Percentiles rank a stretch among this genome's conserved stretches.
Conservation (phyloP, 202 grass and related monocot species). For the Musa balbisiana region DNA sequence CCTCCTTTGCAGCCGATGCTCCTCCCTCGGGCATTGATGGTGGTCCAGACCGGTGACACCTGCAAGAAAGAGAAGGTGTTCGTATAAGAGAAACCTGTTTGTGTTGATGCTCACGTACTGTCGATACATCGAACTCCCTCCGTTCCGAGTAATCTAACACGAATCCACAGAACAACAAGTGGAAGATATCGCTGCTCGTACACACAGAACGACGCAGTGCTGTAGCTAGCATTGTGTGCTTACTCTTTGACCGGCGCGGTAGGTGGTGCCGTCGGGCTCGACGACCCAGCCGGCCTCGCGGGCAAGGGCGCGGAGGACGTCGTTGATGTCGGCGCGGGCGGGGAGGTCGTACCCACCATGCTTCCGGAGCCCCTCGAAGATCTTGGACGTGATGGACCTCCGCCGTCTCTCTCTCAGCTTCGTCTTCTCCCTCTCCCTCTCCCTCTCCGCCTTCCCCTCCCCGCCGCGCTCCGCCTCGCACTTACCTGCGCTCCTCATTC, state of each 20-base stretch:
- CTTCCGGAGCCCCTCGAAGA: conserved; percentile 12
- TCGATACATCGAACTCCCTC: no score
- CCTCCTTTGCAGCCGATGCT: neutral
- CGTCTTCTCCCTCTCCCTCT: conserved; percentile 23
- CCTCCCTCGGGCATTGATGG: neutral
- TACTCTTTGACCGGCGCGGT: neutral
- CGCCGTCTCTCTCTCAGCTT: conserved; percentile 12
- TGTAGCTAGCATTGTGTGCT: neutral
- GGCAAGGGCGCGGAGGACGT: conserved; percentile 23
- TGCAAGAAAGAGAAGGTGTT: neutral
- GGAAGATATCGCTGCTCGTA: no score
- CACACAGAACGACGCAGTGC: neutral
- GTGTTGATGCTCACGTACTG: no score
- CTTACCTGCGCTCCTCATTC: neutral
- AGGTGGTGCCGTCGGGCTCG: conserved; percentile 21
- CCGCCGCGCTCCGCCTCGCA: neutral
- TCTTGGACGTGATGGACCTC: conserved; percentile 16
- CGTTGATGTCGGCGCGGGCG: conserved; percentile 25
- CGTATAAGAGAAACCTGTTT: no score
- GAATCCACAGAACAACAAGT: no score
- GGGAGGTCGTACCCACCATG: conserved; percentile 21
- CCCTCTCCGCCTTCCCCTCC: neutral
- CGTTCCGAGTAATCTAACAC: no score
- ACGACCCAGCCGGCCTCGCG: conserved; percentile 19
- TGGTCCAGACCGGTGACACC: neutral